Conservation (phyloP, 1,284 basidiomycete genomes). For the Sporisorium sorghi region DNA sequence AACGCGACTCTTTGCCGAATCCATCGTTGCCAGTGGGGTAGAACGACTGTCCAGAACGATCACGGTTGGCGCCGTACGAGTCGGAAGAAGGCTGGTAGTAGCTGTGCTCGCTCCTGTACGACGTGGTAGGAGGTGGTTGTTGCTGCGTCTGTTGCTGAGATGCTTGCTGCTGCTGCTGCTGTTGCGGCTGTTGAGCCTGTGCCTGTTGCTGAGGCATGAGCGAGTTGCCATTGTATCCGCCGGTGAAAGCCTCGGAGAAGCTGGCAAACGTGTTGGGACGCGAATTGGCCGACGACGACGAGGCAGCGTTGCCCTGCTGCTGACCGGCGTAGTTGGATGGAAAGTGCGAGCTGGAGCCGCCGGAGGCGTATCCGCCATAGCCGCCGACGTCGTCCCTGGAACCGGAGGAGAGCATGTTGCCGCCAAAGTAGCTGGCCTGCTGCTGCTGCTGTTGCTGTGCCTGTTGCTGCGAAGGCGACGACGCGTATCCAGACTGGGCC, state of each 20-base stretch:
- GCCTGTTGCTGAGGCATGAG: slow-evolving; percentile 36
- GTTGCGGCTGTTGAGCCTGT: slow-evolving; percentile 22
- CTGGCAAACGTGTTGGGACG: slow-evolving; percentile 45
- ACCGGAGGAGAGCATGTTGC: slow-evolving; percentile 40
- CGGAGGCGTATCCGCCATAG: slow-evolving; percentile 35
- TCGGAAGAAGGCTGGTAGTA: slow-evolving; percentile 47
- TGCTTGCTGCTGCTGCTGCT: slow-evolving; percentile 17
- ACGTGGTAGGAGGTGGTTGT: slow-evolving; percentile 34
- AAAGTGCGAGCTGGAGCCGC: slow-evolving; percentile 41
- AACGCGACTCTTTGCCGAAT: slow-evolving; percentile 29
- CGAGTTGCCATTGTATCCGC: slow-evolving; percentile 38
- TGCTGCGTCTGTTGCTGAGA: slow-evolving; percentile 28
- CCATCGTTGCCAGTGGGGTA: slow-evolving; percentile 25
- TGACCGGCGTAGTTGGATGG: slow-evolving; percentile 33
- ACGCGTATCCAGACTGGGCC: slow-evolving; percentile 35
- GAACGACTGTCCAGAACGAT: slow-evolving; percentile 32
- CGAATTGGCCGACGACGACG: slow-evolving; percentile 36
- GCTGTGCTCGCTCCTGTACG: slow-evolving; percentile 41
- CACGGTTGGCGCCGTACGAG: slow-evolving; percentile 32
- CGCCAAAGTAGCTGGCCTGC: slow-evolving; percentile 32
- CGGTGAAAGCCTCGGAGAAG: slow-evolving; percentile 43
- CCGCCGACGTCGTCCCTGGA: slow-evolving; percentile 38
- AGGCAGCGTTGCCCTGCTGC: slow-evolving; percentile 27
- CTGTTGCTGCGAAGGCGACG: slow-evolving; percentile 39
- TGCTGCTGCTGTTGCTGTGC: slow-evolving; percentile 41